phyloP scores from a whole-genome alignment of 805 yeast species.

The Schizosaccharomyces octosporus region DNA sequence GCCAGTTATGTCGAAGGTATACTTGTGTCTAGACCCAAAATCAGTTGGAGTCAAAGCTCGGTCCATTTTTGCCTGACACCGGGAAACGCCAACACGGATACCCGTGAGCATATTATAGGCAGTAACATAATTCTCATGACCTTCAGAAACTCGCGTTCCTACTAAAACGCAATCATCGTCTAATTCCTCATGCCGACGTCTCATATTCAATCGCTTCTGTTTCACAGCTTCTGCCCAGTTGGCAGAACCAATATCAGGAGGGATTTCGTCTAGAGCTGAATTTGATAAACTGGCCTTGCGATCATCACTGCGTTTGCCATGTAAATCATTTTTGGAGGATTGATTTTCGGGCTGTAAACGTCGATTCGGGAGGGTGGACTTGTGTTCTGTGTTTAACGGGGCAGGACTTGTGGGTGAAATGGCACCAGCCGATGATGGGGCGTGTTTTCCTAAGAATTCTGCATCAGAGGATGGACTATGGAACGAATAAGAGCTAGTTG shows the following conservation, averaged over 20 bases:
- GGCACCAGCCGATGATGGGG: too few species aligned
- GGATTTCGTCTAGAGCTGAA: neutral
- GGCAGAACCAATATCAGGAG: neutral
- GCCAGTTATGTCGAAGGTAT: conserved; percentile 63
- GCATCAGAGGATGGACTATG: too few species aligned
- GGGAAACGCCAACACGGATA: conserved; percentile 77
- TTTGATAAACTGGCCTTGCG: neutral
- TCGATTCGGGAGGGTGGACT: too few species aligned
- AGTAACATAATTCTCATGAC: conserved; percentile 76
- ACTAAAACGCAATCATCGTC: conserved; percentile 29
- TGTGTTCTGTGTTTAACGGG: too few species aligned
- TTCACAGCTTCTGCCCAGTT: neutral
- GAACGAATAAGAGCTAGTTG: too few species aligned
- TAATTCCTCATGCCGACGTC: neutral
- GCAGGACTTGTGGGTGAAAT: too few species aligned
- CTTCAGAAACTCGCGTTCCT: conserved; percentile 70
- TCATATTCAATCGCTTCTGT: neutral
- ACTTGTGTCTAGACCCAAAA: conserved; percentile 46
- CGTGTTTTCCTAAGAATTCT: too few species aligned
- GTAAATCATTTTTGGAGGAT: neutral
- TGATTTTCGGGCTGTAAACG: neutral
- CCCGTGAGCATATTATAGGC: conserved; percentile 97
- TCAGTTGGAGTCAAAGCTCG: conserved; percentile 46
- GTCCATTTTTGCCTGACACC: conserved; percentile 63
- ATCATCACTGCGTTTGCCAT: neutral